Conservation (phyloP, 495 filamentous ascomycete genomes). For the Haplographium delicatum region DNA sequence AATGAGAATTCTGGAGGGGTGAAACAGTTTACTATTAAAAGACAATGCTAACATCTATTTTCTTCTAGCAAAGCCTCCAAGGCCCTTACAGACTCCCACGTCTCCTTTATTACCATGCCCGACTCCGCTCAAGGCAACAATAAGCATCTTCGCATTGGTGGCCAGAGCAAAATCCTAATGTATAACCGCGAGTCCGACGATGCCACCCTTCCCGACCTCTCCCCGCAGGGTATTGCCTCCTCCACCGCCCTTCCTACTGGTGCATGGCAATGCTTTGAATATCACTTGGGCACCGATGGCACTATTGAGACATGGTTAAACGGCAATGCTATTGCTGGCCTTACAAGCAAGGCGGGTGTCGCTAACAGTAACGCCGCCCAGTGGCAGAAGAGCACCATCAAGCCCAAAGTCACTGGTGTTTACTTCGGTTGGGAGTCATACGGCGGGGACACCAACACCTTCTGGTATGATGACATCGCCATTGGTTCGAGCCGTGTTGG, state of each 20-base stretch:
- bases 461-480: slow-evolving; percentile 52
- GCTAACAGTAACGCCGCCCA: slow-evolving; percentile 45
- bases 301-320: slow-evolving; percentile 55
- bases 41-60: slow-evolving; percentile 23
- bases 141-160: slow-evolving; percentile 54
- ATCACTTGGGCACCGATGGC: slow-evolving; percentile 49
- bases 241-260: slow-evolving; percentile 42
- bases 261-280: slow-evolving; percentile 52
- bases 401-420: slow-evolving; percentile 45
- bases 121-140: slow-evolving; percentile 46
- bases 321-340: slow-evolving; percentile 39
- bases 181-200: slow-evolving; percentile 58
- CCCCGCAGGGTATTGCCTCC: slow-evolving; percentile 47
- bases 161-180: slow-evolving; percentile 52
- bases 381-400: slow-evolving; percentile 41
- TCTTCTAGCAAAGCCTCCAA: slow-evolving; percentile 43
- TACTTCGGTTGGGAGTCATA: slow-evolving; percentile 60
- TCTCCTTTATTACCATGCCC: slow-evolving; percentile 57
- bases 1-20: background rate
- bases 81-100: slow-evolving; percentile 47
- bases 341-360: slow-evolving; percentile 38
- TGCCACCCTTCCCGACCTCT: slow-evolving; percentile 54
- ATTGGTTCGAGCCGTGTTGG: slow-evolving; percentile 42
- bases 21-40: slow-evolving; percentile 13
- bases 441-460: slow-evolving; percentile 51